Evolutionary conservation across 768 basidiomycete species (phyloP), one percentile per base, ranked within the genome.

Genomic region (Pisolithus orientalis): DNA sequence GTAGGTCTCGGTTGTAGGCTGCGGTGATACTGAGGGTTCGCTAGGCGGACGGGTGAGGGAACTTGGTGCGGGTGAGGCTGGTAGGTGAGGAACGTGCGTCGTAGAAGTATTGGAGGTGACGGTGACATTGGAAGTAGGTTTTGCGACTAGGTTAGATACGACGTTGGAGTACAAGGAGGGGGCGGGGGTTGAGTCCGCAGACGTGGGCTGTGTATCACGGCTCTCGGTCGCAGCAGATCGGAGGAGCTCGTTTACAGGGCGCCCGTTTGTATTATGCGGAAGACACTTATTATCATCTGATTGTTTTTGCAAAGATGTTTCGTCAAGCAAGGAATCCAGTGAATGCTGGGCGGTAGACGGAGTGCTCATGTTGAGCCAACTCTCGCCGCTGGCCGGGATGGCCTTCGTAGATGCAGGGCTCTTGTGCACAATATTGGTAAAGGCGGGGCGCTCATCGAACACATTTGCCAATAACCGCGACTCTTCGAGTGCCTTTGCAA

Each of bases 401-500:
- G 44, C 50, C 6, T 57, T 55, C 42, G 56, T 59, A 0, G 51
- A 53, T 27, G 62, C 61, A 31, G 57, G 56, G 57, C 59, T 56
- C 4, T 29, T 10, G 46, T 53, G 57, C 27, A 53, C 4, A 53
- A 42, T 48, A 34, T 44, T 25, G 44, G 55, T 1, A 57, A 57
- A 6, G 51, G 39, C 16, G 13, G 51, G 49, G 5, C 17, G 49
- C 1, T 52, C 52, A 7, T 59, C 53, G 39, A 58, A 9, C 28
- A 49, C 13, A 39, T 60, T 63, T 16, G 47, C 21, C 44, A 55
- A 42, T 16, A 68, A 39, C n/a, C 68, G 67, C 1, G 84, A 85
- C 53, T 76, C 76, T 57, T 80, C 75, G 52, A 90, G 58, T 0
- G 86, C 88, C 55, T 73, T 74, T 21, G 79, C 79, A 13, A 90